These are phyloP conservation scores for Sporothrix humicola DNA, from an alignment of 2,329 filamentous ascomycete species.

Conservation along the genomic window DNA sequence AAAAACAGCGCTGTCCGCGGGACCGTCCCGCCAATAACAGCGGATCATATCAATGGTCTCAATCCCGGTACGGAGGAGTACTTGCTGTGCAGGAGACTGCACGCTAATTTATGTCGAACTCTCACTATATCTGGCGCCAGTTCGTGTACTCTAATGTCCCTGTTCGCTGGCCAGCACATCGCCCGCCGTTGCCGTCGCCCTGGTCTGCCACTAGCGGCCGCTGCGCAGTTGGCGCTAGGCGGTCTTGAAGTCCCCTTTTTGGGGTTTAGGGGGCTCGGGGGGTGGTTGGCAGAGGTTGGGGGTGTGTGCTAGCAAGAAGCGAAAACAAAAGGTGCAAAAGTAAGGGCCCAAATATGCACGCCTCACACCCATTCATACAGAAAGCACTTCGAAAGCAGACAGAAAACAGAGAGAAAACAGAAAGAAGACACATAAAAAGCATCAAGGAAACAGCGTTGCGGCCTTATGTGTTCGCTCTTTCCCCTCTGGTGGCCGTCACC, in stretches of 20 bases:
- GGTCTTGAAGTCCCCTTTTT: not conserved
- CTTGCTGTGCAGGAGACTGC: not conserved
- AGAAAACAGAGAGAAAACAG: no score
- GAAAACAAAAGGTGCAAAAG: not conserved
- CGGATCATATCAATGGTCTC: conserved; percentile 28
- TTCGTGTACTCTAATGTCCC: conserved; percentile 13
- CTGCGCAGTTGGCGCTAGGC: conserved; percentile 30
- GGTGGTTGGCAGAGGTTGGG: not conserved
- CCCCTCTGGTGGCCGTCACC: conserved; percentile 14
- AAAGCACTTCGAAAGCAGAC: no score
- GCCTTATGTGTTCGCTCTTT: not conserved
- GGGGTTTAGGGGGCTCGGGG: no score
- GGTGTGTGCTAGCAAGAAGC: not conserved
- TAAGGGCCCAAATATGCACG: not conserved
- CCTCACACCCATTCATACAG: no score
- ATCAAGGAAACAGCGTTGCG: not conserved
- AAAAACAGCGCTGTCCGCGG: conserved; percentile 29
- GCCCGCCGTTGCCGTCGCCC: conserved; percentile 15
- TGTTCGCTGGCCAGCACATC: not conserved
- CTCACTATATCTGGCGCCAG: not conserved
- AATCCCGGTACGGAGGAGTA: conserved; percentile 13
- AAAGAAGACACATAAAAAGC: no score
- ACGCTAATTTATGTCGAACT: not conserved
- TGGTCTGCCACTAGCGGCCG: conserved; percentile 31
- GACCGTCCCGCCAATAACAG: conserved; percentile 32